Evolutionary conservation across 2,329 filamentous ascomycete genomes (phyloP).

Genomic region (Aureobasidium namibiae): DNA sequence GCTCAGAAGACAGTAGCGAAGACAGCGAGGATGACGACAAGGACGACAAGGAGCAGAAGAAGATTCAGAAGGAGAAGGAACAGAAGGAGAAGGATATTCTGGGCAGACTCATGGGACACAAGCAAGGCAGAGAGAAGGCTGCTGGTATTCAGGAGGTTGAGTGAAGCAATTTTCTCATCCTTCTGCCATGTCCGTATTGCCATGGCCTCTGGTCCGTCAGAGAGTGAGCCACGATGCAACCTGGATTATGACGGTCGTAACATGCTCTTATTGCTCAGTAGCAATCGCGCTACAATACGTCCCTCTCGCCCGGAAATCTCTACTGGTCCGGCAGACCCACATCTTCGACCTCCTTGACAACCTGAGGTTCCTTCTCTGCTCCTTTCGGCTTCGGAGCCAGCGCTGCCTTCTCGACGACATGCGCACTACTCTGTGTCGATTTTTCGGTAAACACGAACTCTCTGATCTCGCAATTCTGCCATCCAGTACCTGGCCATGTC

Average conservation of each 20-base stretch:
- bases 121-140: slow-evolving; percentile 9
- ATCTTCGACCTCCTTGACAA: not conserved
- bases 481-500: slow-evolving; percentile 1
- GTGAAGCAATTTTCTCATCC: not conserved
- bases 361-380: not conserved
- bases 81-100: slow-evolving; percentile 18
- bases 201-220: not conserved
- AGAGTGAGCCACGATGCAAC: not conserved
- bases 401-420: not conserved
- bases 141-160: slow-evolving; percentile 15
- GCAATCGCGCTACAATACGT: not conserved
- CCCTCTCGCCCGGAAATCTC: not conserved
- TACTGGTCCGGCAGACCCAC: not conserved
- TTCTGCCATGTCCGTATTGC: not conserved
- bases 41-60: slow-evolving; percentile 8
- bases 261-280: not conserved
- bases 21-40: slow-evolving; percentile 9
- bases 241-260: not conserved
- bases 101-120: slow-evolving; percentile 20
- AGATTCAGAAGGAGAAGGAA: not conserved
- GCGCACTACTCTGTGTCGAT: not conserved
- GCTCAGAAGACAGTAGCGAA: slow-evolving; percentile 14
- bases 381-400: not conserved
- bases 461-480: slow-evolving; percentile 4
- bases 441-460: not conserved